A percentile compares a stretch with the other conserved stretches of the same genome.
Evolutionary conservation across 2,329 filamentous ascomycete species (phyloP).

Genomic region (Arthrinium phaeospermum): DNA sequence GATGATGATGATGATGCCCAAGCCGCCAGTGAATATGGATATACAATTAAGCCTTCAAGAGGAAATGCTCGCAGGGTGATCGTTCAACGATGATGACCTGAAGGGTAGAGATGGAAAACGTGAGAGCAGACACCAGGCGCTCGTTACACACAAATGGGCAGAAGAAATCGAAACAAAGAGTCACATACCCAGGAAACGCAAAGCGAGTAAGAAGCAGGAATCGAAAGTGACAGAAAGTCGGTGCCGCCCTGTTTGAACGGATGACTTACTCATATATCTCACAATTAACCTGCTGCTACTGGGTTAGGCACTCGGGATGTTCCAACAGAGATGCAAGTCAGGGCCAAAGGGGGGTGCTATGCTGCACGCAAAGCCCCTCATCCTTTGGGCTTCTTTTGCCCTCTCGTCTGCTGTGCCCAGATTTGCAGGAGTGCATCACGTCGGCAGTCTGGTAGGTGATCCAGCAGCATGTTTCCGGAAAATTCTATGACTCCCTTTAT

Average conservation of each 20-base stretch:
- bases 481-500: neutral
- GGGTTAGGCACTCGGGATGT: neutral
- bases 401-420: neutral
- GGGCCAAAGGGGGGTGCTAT: neutral
- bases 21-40: neutral
- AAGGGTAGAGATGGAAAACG: neutral
- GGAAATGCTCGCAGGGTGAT: neutral
- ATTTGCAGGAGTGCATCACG: neutral
- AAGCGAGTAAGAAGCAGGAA: neutral
- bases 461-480: neutral
- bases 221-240: constrained; percentile 7
- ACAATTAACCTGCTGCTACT: neutral
- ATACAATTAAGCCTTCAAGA: neutral
- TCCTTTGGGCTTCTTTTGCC: neutral
- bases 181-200: neutral
- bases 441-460: neutral
- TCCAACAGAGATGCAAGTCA: constrained; percentile 1
- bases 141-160: neutral
- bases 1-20: neutral
- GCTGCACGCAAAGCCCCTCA: neutral
- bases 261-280: constrained; percentile 14
- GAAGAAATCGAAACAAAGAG: constrained; percentile 4
- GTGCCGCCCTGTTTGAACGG: constrained; percentile 9
- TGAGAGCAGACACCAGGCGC: constrained; percentile 1
- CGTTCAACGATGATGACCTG: neutral